These are phyloP conservation scores for Strobilomyces echinocephalus DNA, from an alignment of 768 basidiomycete species.

Conservation along the genomic window DNA sequence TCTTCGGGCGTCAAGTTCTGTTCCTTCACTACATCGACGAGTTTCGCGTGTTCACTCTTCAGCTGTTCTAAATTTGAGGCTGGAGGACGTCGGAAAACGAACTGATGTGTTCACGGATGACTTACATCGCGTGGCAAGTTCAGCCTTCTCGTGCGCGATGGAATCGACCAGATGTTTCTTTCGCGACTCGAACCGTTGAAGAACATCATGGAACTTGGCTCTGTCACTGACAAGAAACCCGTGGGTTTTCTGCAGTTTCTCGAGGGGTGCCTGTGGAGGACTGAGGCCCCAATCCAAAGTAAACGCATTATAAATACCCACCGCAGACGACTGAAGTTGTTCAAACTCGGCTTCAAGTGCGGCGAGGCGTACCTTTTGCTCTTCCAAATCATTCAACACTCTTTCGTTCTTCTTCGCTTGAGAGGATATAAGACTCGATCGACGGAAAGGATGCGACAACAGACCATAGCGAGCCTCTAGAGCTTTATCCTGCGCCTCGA, in stretches of 20 bases:
- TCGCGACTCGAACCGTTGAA: slow-evolving; percentile 64
- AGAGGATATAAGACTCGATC: background rate
- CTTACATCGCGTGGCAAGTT: slow-evolving; percentile 53
- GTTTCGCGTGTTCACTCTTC: slow-evolving; percentile 56
- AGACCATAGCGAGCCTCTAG: slow-evolving; percentile 77
- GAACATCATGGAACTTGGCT: slow-evolving; percentile 73
- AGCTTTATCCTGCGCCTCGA: slow-evolving; percentile 62
- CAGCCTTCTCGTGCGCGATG: slow-evolving; percentile 63
- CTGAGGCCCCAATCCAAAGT: background rate
- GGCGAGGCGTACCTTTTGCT: slow-evolving; percentile 44
- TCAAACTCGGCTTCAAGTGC: slow-evolving; percentile 50
- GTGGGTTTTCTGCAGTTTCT: slow-evolving; percentile 58
- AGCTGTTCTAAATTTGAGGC: slow-evolving; percentile 60
- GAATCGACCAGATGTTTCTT: slow-evolving; percentile 64
- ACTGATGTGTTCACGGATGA: background rate
- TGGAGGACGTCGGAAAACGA: slow-evolving; percentile 26
- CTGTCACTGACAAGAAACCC: slow-evolving; percentile 65
- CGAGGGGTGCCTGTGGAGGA: slow-evolving; percentile 52
- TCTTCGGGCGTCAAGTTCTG: slow-evolving; percentile 93
- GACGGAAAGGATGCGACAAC: slow-evolving; percentile 12
- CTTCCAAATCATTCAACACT: slow-evolving; percentile 60
- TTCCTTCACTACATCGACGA: slow-evolving; percentile 64
- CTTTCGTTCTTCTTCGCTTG: slow-evolving; percentile 68
- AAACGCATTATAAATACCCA: slow-evolving; percentile 25
- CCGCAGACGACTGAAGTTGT: slow-evolving; percentile 59